Evolutionary conservation across 352 stramenopile species (phyloP).

Genomic region (Phytophthora sojae): DNA sequence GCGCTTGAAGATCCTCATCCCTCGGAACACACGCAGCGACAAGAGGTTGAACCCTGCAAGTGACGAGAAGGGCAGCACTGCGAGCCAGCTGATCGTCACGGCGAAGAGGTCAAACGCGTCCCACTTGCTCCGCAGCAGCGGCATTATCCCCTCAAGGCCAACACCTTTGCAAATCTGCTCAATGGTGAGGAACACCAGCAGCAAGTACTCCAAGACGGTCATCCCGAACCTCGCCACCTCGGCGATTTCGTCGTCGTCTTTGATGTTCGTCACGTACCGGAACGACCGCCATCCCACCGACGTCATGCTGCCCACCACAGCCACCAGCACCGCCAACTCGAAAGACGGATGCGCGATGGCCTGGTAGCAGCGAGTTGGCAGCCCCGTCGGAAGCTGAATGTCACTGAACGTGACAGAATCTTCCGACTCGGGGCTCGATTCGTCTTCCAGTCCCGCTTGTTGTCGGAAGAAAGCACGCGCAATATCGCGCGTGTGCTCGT

Average conservation of each 20-base stretch:
- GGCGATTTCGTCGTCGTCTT: constrained; percentile 45
- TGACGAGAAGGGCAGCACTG: constrained; percentile 48
- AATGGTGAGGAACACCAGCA: constrained; percentile 72
- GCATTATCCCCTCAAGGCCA: constrained; percentile 66
- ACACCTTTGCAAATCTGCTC: constrained; percentile 75
- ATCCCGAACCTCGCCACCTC: constrained; percentile 57
- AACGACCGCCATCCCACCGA: constrained; percentile 74
- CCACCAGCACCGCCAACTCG: constrained; percentile 69
- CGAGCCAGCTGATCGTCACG: constrained; percentile 71
- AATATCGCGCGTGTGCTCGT: constrained; percentile 54
- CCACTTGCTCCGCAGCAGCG: constrained; percentile 71
- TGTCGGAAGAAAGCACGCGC: constrained; percentile 69
- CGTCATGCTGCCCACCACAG: constrained; percentile 72
- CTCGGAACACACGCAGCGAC: constrained; percentile 76
- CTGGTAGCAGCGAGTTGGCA: constrained; percentile 71
- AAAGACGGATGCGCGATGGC: constrained; percentile 78
- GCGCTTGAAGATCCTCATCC: constrained; percentile 69
- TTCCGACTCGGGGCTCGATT: constrained; percentile 42
- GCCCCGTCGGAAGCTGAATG: constrained; percentile 55
- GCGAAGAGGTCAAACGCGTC: constrained; percentile 73
- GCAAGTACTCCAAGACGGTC: constrained; percentile 61
- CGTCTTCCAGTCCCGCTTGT: constrained; percentile 49
- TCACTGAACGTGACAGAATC: constrained; percentile 30
- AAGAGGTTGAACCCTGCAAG: constrained; percentile 76
- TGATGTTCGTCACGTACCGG: constrained; percentile 47